These are phyloP conservation scores for Aspergillus heteromorphus DNA, from an alignment of 495 filamentous ascomycete genomes.

Conservation along the genomic window DNA sequence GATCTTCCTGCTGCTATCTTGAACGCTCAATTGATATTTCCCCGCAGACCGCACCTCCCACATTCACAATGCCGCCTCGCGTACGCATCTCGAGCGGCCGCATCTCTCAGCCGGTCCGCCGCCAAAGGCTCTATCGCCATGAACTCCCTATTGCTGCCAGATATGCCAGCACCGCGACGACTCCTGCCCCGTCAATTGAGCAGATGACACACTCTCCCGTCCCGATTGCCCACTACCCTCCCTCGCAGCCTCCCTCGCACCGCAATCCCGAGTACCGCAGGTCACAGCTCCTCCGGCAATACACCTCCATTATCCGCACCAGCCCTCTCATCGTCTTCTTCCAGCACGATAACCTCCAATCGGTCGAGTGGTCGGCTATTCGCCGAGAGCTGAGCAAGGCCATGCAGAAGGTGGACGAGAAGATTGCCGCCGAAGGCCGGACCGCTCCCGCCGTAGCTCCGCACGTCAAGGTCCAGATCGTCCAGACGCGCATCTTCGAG, in stretches of 20 bases:
- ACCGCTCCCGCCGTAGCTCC: constrained; percentile 42
- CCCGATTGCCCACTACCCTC: constrained; percentile 52
- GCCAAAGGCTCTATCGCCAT: constrained; percentile 32
- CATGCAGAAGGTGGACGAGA: constrained; percentile 59
- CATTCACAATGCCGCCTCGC: constrained; percentile 43
- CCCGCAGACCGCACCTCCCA: constrained; percentile 2
- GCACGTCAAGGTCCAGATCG: constrained; percentile 67
- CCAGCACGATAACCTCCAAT: constrained; percentile 93
- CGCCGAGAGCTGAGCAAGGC: constrained; percentile 73
- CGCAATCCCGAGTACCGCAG: constrained; percentile 82
- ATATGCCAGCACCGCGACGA: constrained; percentile 39
- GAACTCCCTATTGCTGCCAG: constrained; percentile 26
- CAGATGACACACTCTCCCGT: constrained; percentile 50
- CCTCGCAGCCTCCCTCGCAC: constrained; percentile 82
- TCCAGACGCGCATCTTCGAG: constrained; percentile 85
- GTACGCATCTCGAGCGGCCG: constrained; percentile 30
- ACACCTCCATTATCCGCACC: constrained; percentile 87
- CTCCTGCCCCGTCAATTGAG: constrained; percentile 45
- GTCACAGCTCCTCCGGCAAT: constrained; percentile 88
- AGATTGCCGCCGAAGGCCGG: constrained; percentile 42
- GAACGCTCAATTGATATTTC: neutral
- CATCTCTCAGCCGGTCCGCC: constrained; percentile 26
- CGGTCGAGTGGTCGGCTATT: constrained; percentile 80
- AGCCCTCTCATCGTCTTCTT: constrained; percentile 86
- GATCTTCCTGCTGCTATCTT: neutral